Evolutionary conservation across 148 eudicot species (phyloP).

Genomic region (Nepenthes mirabilis): DNA sequence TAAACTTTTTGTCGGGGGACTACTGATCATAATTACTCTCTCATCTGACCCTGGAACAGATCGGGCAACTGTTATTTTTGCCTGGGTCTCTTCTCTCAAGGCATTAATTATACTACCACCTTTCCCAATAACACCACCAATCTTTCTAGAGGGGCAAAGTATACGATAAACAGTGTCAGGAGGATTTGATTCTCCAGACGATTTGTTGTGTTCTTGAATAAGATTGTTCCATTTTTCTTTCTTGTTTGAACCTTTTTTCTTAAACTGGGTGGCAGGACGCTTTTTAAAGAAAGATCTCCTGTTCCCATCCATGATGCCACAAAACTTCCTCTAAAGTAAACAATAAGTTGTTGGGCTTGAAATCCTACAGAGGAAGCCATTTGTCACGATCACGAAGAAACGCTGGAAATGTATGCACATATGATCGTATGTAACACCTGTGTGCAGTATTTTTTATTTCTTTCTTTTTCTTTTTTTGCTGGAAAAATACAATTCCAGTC

Average conservation of each 20-base stretch:
- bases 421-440: too few species aligned
- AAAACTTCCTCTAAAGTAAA: not conserved
- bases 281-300: slow-evolving; percentile 23
- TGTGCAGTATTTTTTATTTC: too few species aligned
- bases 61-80: slow-evolving; percentile 67
- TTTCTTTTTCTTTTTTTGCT: too few species aligned
- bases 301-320: slow-evolving; percentile 37
- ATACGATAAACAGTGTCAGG: slow-evolving; percentile 65
- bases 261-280: slow-evolving; percentile 33
- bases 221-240: slow-evolving; percentile 28
- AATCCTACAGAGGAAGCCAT: slow-evolving; percentile 6
- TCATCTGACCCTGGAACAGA: slow-evolving; percentile 71
- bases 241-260: slow-evolving; percentile 36
- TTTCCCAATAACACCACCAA: slow-evolving; percentile 81
- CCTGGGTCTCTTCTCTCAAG: slow-evolving; percentile 62
- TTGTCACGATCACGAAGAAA: not conserved
- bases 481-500: too few species aligned
- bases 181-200: slow-evolving; percentile 28
- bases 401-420: not conserved
- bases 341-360: not conserved
- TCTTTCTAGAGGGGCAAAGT: slow-evolving; percentile 53
- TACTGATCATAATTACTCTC: slow-evolving; percentile 48
- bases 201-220: slow-evolving; percentile 20
- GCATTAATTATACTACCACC: slow-evolving; percentile 62
- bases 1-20: slow-evolving; percentile 30